A percentile compares a stretch with the other conserved stretches of the same genome.
Conservation (phyloP, 75 land plant species). For the Selaginella tamariscina region DNA sequence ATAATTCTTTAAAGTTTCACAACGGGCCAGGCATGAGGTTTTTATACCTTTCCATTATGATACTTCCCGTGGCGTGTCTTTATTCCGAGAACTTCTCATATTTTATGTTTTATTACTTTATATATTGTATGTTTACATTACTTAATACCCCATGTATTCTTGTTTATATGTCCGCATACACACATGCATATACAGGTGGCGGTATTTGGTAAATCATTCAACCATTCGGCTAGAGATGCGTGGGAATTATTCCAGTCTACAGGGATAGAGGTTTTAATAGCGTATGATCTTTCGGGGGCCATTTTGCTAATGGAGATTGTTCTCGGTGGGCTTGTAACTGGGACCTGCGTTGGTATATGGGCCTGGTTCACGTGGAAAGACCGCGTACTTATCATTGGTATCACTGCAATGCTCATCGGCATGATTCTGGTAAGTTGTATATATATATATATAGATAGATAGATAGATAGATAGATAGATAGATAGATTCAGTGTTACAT, state of each 20-base stretch:
- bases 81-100: too few relatives aligned
- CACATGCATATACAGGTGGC: slow-evolving; percentile 15
- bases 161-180: too few relatives aligned
- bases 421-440: not conserved
- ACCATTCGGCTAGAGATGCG: slow-evolving; percentile 1
- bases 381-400: not conserved
- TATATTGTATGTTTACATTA: too few relatives aligned
- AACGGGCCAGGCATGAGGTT: too few relatives aligned
- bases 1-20: too few relatives aligned
- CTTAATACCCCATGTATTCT: too few relatives aligned
- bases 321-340: slow-evolving; percentile 1
- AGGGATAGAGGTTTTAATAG: slow-evolving; percentile 9
- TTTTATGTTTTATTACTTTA: too few relatives aligned
- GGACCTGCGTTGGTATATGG: slow-evolving; percentile 4
- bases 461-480: too few relatives aligned
- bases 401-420: not conserved
- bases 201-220: not conserved
- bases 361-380: slow-evolving; percentile 11
- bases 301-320: slow-evolving; percentile 5
- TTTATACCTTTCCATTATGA: too few relatives aligned
- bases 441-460: too few relatives aligned
- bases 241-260: slow-evolving; percentile 11
- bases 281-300: slow-evolving; percentile 9
- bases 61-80: too few relatives aligned
- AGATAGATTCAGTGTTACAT: too few relatives aligned